Percentiles rank a stretch among this genome's conserved stretches.
These are phyloP conservation scores for Fusarium sp. DNA, from an alignment of 2,329 filamentous ascomycete genomes.

Conservation along the genomic window DNA sequence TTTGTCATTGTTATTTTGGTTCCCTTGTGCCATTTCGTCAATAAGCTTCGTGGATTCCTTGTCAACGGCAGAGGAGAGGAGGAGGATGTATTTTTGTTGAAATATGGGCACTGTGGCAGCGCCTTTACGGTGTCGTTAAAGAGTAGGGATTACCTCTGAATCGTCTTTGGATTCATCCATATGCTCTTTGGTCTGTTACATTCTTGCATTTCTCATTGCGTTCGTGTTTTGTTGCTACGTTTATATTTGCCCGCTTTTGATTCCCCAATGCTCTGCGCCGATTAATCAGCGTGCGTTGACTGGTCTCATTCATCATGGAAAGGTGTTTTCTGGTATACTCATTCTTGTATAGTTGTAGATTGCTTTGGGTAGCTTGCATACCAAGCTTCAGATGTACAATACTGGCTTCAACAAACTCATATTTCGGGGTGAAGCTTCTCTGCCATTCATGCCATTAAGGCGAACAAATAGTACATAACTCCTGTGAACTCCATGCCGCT, in stretches of 20 bases:
- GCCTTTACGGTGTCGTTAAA: constrained; percentile 15
- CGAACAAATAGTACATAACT: constrained; percentile 5
- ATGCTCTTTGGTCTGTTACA: neutral
- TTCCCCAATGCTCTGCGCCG: neutral
- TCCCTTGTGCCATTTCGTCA: neutral
- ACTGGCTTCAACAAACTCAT: constrained; percentile 4
- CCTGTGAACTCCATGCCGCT: constrained; percentile 21
- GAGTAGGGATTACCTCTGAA: constrained; percentile 14
- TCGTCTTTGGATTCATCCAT: constrained; percentile 3
- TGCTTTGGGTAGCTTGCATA: constrained; percentile 10
- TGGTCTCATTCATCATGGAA: constrained; percentile 15
- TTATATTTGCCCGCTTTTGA: neutral
- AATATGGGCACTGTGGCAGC: constrained; percentile 24
- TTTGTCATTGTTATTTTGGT: constrained; percentile 5
- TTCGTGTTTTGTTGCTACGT: neutral
- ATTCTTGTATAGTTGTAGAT: constrained; percentile 2
- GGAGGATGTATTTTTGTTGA: constrained; percentile 16
- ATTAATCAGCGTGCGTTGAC: constrained; percentile 10
- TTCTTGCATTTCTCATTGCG: neutral
- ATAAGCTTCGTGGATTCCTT: neutral
- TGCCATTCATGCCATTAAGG: neutral
- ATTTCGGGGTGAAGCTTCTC: neutral
- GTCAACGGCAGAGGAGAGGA: neutral
- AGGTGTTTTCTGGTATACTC: constrained; percentile 18
- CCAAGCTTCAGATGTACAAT: constrained; percentile 16